Evolutionary conservation across 352 stramenopile species (phyloP).

Genomic region (Phytopythium sindhum): DNA sequence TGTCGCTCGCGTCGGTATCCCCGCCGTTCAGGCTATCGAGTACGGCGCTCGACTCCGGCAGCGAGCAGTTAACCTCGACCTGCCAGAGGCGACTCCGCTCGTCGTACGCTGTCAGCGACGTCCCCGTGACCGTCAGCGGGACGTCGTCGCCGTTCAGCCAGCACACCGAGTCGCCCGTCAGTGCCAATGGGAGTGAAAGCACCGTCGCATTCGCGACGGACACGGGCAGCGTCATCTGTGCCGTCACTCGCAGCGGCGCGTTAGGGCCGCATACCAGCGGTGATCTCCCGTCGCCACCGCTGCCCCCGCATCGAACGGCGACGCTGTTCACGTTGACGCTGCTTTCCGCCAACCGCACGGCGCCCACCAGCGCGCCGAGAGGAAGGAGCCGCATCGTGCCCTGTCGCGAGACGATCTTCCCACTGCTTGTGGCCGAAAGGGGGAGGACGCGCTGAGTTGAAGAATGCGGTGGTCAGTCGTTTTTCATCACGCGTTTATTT

Average conservation of each 20-base stretch:
- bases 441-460: neutral
- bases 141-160: slow-evolving; percentile 5
- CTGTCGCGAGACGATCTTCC: neutral
- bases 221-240: slow-evolving; percentile 8
- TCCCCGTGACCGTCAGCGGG: slow-evolving; percentile 2
- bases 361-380: neutral
- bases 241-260: slow-evolving; percentile 1
- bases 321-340: slow-evolving; percentile 5
- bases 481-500: neutral
- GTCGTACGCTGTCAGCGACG: neutral
- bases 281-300: no score
- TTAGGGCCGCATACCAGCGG: slow-evolving; percentile 4
- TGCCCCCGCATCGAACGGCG: neutral
- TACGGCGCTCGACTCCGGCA: slow-evolving; percentile 2
- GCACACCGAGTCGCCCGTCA: slow-evolving; percentile 5
- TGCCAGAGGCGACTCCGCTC: neutral
- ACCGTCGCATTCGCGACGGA: neutral
- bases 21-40: slow-evolving; percentile 3
- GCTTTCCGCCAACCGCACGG: no score
- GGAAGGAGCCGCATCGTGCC: neutral
- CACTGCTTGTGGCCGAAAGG: neutral
- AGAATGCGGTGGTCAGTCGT: neutral
- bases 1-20: neutral
- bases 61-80: slow-evolving; percentile 7
- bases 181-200: neutral